A percentile compares a stretch with the other conserved stretches of the same genome.
Evolutionary conservation across 352 stramenopile species (phyloP).

Genomic region (Halophytophthora batemanensis): DNA sequence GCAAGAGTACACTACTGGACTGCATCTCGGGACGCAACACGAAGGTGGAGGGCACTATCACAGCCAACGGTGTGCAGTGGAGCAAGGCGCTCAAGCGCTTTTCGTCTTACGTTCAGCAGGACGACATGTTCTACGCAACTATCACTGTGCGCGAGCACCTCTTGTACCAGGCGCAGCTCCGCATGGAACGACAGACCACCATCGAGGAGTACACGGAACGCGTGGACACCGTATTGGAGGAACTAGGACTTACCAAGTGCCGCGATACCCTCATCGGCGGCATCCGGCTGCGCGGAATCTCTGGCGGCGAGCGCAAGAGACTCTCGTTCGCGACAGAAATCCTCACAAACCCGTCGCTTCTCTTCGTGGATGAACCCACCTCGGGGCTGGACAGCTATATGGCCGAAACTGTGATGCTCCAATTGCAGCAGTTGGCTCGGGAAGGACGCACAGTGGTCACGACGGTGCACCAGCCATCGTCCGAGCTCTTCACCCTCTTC

Average conservation of each 20-base stretch:
- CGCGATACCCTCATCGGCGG: conserved; percentile 46
- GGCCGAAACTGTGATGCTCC: conserved; percentile 44
- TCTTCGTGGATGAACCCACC: conserved; percentile 87
- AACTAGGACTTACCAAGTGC: conserved; percentile 44
- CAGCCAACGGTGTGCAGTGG: conserved; percentile 52
- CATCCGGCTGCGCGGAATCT: conserved; percentile 43
- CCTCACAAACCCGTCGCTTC: conserved; percentile 69
- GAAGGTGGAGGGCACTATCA: conserved; percentile 47
- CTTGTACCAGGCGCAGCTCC: conserved; percentile 68
- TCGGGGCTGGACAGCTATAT: conserved; percentile 61
- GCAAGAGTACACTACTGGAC: conserved; percentile 91
- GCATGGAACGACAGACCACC: conserved; percentile 32
- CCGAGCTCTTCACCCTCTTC: conserved; percentile 35
- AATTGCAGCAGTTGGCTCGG: conserved; percentile 64
- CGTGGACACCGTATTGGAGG: conserved; percentile 39
- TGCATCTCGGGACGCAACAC: conserved; percentile 62
- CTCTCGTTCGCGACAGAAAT: conserved; percentile 82
- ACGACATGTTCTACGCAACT: conserved; percentile 84
- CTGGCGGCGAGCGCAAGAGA: conserved; percentile 72
- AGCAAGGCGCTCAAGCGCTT: conserved; percentile 32
- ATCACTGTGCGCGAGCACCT: conserved; percentile 85
- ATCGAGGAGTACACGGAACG: conserved; percentile 18
- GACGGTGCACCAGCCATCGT: conserved; percentile 82
- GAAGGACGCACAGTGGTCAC: conserved; percentile 80
- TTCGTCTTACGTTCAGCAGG: conserved; percentile 75